These are phyloP conservation scores for Cutaneotrichosporon mucoides DNA, from an alignment of 1,284 basidiomycete species.

Conservation along the genomic window DNA sequence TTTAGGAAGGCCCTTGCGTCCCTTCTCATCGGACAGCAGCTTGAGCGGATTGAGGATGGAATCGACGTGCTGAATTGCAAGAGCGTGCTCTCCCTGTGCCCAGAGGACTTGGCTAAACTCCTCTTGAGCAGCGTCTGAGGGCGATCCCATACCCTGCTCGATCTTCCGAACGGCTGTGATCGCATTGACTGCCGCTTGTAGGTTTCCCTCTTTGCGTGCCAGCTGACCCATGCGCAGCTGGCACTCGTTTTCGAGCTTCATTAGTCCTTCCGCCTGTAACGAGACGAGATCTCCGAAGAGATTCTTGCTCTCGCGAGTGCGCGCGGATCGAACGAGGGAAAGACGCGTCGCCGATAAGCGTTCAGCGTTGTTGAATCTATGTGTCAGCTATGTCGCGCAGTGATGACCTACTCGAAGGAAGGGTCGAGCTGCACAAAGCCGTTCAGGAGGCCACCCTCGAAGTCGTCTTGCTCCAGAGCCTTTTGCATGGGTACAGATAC, in stretches of 20 bases:
- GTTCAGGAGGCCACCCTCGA: constrained; percentile 48
- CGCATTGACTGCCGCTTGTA: constrained; percentile 82
- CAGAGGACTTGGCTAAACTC: constrained; percentile 90
- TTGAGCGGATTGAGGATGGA: not conserved
- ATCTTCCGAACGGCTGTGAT: constrained; percentile 69
- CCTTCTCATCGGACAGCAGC: not conserved
- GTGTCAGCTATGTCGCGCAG: not conserved
- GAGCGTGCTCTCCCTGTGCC: constrained; percentile 75
- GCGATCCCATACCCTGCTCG: constrained; percentile 45
- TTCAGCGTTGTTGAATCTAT: constrained; percentile 72
- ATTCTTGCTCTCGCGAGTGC: constrained; percentile 56
- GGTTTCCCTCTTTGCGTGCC: constrained; percentile 65
- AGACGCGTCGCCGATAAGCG: constrained; percentile 74
- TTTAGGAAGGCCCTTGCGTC: not conserved
- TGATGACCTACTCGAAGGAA: constrained; percentile 61
- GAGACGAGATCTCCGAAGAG: constrained; percentile 63
- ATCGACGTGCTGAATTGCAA: constrained; percentile 71
- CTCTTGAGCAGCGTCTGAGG: constrained; percentile 51
- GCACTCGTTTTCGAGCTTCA: constrained; percentile 64
- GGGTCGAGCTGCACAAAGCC: constrained; percentile 55
- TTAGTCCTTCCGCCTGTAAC: constrained; percentile 56
- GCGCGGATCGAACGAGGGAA: constrained; percentile 70
- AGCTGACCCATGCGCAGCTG: constrained; percentile 69
- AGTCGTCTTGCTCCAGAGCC: constrained; percentile 37
- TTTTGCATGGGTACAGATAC: constrained; percentile 22